Conservation (phyloP, 129 eudicot genomes). For the Arctium minus region DNA sequence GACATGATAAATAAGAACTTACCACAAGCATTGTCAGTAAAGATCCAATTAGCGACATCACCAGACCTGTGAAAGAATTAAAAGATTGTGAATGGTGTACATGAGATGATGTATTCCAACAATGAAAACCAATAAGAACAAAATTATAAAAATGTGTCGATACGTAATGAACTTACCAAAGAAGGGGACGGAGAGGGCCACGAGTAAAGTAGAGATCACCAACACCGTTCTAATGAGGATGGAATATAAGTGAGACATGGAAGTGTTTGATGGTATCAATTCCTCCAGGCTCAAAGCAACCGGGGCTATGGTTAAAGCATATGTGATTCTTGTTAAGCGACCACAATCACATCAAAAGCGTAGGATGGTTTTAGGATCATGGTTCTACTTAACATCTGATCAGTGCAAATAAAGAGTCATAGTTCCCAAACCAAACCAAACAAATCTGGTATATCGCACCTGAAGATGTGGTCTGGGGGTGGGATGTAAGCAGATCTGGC, state of each 20-base stretch:
- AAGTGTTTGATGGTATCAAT: constrained; percentile 53
- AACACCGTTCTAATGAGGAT: constrained; percentile 72
- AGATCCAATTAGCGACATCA: constrained; percentile 89
- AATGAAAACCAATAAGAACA: not conserved
- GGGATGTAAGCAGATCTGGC: not conserved
- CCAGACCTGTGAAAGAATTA: constrained; percentile 54
- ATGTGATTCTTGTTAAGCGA: constrained; percentile 58
- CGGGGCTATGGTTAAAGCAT: constrained; percentile 79
- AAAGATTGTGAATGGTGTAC: not conserved
- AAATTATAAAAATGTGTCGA: not conserved
- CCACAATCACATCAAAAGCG: not conserved
- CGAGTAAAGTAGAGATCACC: constrained; percentile 71
- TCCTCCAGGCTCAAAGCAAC: constrained; percentile 90
- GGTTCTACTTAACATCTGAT: not conserved
- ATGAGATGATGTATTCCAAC: not conserved
- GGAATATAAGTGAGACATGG: constrained; percentile 47
- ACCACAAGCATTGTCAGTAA: constrained; percentile 86
- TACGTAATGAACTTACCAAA: constrained; percentile 45
- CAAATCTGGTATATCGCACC: not conserved
- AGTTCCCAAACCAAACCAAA: not conserved
- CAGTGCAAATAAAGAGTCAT: not conserved
- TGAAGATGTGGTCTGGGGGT: not conserved
- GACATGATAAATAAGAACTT: constrained; percentile 16
- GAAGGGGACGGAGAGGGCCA: constrained; percentile 69
- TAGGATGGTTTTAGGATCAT: not conserved